A percentile compares a stretch with the other conserved stretches of the same genome.
phyloP scores from a whole-genome alignment of 441 rosid species.

The Adansonia gregorii region DNA sequence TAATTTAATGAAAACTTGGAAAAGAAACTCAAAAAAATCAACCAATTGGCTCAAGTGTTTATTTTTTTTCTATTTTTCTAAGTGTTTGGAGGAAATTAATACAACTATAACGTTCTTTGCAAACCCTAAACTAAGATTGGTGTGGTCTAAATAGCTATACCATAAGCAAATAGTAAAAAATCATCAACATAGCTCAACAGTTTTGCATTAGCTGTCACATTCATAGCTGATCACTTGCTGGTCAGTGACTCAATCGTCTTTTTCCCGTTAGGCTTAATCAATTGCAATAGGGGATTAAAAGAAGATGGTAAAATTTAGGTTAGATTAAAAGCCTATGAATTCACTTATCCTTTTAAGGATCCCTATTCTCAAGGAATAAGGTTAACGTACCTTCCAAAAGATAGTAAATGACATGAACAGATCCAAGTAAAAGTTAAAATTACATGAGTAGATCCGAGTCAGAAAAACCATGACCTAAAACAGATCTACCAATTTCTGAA shows the following conservation, averaged over 20 bases:
- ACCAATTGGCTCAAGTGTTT: background rate
- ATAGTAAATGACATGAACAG: slow-evolving; percentile 19
- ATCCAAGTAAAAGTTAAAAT: slow-evolving; percentile 31
- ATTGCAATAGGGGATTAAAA: background rate
- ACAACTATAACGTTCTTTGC: background rate
- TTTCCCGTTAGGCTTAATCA: background rate
- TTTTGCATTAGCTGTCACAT: slow-evolving; percentile 13
- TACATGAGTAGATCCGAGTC: slow-evolving; percentile 28
- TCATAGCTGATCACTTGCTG: slow-evolving; percentile 1
- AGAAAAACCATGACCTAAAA: slow-evolving; percentile 22
- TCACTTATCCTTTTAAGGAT: background rate
- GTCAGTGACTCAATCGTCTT: background rate
- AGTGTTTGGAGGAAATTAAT: background rate
- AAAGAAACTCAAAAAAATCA: background rate
- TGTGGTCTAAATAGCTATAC: background rate
- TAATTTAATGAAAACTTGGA: background rate
- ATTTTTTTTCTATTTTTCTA: background rate
- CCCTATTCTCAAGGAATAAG: background rate
- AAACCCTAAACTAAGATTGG: background rate
- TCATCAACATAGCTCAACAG: too few relatives aligned
- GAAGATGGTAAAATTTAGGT: background rate
- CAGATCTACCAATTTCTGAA: slow-evolving; percentile 29
- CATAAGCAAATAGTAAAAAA: background rate
- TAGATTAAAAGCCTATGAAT: background rate
- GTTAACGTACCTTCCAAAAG: background rate